These are phyloP conservation scores for Berberis vulgaris DNA, from an alignment of 164 flowering plant species.

Conservation along the genomic window DNA sequence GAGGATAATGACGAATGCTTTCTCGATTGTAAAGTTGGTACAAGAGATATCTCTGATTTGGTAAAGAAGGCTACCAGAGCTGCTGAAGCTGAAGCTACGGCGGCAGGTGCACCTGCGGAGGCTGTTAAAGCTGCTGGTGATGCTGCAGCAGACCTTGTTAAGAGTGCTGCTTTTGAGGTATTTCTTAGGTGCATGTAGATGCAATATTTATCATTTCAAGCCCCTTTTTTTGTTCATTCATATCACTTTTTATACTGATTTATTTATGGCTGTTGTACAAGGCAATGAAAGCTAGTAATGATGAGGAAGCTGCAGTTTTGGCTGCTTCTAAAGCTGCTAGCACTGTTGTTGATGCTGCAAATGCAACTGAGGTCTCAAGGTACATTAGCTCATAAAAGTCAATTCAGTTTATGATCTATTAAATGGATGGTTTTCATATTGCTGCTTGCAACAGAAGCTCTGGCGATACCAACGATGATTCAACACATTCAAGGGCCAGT, in stretches of 20 bases:
- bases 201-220: not conserved
- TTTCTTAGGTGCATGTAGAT: not conserved
- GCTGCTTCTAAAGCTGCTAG: slow-evolving; percentile 89
- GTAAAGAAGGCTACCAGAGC: slow-evolving; percentile 81
- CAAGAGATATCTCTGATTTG: slow-evolving; percentile 59
- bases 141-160: slow-evolving; percentile 94
- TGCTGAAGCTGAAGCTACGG: slow-evolving; percentile 97
- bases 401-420: not conserved
- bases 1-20: slow-evolving; percentile 70
- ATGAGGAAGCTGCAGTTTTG: slow-evolving; percentile 82
- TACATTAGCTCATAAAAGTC: slow-evolving; percentile 11
- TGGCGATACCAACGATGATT: slow-evolving; percentile 21
- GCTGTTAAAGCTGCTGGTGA: slow-evolving; percentile 93
- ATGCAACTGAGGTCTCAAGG: slow-evolving; percentile 72
- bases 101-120: slow-evolving; percentile 71
- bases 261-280: slow-evolving; percentile 11
- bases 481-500: slow-evolving; percentile 12
- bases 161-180: slow-evolving; percentile 84
- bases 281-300: slow-evolving; percentile 52
- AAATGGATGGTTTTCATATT: slow-evolving; percentile 3
- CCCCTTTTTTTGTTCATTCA: slow-evolving; percentile 1
- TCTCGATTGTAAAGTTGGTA: slow-evolving; percentile 64
- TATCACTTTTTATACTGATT: not conserved
- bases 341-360: slow-evolving; percentile 88
- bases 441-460: slow-evolving; percentile 36